Evolutionary conservation across 148 eudicot genomes (phyloP), one percentile per base, ranked within the genome.

Genomic region (Camellia japonica): DNA sequence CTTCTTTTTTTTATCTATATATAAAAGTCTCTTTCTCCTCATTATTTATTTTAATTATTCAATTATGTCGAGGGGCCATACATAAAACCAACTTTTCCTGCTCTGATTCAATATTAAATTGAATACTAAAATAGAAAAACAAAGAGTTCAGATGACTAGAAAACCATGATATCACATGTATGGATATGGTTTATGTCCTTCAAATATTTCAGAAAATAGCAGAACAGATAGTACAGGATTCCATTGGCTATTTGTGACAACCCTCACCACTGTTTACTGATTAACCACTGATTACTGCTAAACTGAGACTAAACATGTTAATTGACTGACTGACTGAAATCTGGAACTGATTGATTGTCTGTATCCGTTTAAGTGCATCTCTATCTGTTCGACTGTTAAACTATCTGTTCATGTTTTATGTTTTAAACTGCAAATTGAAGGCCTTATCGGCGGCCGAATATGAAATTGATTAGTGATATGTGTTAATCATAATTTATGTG

Each of bases 161-260:
- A 52, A 52, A 72, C 75, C 16, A 52, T 72, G 75, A 72, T 72
- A 12, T 72, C 75, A 10, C 62, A 56, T 23, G 47, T 56, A 1
- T 10, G 60, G 16, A 62, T n/a, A 62, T 62, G 15, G 16, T 56
- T 43, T 41, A 46, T 63, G 41, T 63, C 79, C 59, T 63, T 46
- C 10, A 9, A 63, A 62, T 13, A 47, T 46, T n/a, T 11, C 44
- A 73, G 7, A 41, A 30, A 77, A 1, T 12, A 30, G 6, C 55
- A 49, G 7, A 61, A 14, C 3, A 51, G 8, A 42, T 19, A 62
- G 20, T 7, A 76, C 59, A 47, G 38, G 38, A 30, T 30, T 65
- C 15, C 9, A 19, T 46, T 30, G 47, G 47, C 12, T 61, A 6
- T 44, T n/a, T n/a, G n/a, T n/a, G n/a, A n/a, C n/a, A n/a, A n/a